Base-by-base conservation (phyloP, 345 rosid species). In the Cardiospermum halicacabum region DNA sequence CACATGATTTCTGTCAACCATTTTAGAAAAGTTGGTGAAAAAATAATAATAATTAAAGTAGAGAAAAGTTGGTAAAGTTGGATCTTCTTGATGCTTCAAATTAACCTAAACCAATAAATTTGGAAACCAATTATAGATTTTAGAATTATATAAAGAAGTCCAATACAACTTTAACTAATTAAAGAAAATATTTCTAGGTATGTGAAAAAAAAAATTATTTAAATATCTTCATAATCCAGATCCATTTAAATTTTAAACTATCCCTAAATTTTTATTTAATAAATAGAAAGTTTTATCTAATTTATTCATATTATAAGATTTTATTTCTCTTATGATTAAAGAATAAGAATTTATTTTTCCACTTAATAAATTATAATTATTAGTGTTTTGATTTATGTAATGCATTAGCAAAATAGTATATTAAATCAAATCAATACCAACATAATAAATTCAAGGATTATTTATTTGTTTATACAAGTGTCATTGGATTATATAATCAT, bases 1-100 rank as follows among this genome's bases (percentile, higher is more conserved):
- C 71, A 71, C 68, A 59, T 47, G 67, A 64, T 53, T 7, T 9
- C 67, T 70, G 70, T 77, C 68, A 50, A 74, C 58, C 65, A 65
- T 25, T 40, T 67, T 24, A 16, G 5, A 54, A 11, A 54, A 50
- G 32, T 19, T 57, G 45, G 72, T 26, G 40, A 50, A 39, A 26
- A 9, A 11, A 56, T 13, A 51, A 54, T 24, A 64, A 24, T 24
- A 19, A 19, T 24, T 26, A 42, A 18, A 22, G 22, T 11, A 31
- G 26, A 45, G 25, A 27, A 7, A 21, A 7, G 25, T 21, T 27
- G 19, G 34, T 7, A 53, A 45, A 62, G 32, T 19, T 56, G 42
- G 53, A 43, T 58, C 49, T 4, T 59, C 63, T n/a, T n/a, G 36
- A 68, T 68, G 43, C 56, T 70, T 47, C 10, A 18, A 47, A 9